A percentile compares a stretch with the other conserved stretches of the same genome.
Conservation (phyloP, 805 yeast genomes). For the Naumovozyma baii region DNA sequence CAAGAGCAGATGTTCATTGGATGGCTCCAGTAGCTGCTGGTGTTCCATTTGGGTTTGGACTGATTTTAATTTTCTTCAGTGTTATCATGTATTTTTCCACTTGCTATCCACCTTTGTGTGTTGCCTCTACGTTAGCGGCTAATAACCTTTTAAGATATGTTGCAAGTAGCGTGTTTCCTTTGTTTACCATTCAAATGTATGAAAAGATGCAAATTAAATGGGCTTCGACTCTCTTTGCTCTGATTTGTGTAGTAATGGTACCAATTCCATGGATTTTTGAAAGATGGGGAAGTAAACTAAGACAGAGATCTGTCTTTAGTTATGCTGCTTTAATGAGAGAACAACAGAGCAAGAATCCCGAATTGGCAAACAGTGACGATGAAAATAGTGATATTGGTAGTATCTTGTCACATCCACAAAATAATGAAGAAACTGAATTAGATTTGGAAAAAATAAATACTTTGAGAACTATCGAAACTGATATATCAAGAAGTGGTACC, state of each 20-base stretch:
- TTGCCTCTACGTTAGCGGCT: constrained; percentile 87
- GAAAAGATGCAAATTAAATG: constrained; percentile 54
- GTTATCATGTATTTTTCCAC: constrained; percentile 59
- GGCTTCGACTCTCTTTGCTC: constrained; percentile 63
- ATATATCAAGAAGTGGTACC: constrained; percentile 1
- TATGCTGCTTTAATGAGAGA: constrained; percentile 43
- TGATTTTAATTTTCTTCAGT: constrained; percentile 62
- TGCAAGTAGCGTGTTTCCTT: constrained; percentile 74
- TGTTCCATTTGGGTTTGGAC: constrained; percentile 66
- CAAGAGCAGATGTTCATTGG: constrained; percentile 55
- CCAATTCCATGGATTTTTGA: constrained; percentile 70
- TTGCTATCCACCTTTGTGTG: constrained; percentile 63
- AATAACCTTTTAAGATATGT: constrained; percentile 71
- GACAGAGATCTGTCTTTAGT: constrained; percentile 50
- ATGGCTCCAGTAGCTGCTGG: constrained; percentile 71
- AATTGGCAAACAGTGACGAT: not conserved
- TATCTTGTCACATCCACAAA: constrained; percentile 15
- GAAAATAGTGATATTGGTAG: constrained; percentile 23
- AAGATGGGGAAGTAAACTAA: constrained; percentile 46
- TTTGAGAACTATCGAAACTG: constrained; percentile 7
- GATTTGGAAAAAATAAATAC: constrained; percentile 7
- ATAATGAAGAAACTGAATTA: constrained; percentile 1
- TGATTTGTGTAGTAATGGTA: constrained; percentile 56
- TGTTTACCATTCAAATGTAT: constrained; percentile 82
- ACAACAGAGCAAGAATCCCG: constrained; percentile 13